Base-by-base conservation (phyloP, 768 basidiomycete genomes). In the Naganishia onofrii region DNA sequence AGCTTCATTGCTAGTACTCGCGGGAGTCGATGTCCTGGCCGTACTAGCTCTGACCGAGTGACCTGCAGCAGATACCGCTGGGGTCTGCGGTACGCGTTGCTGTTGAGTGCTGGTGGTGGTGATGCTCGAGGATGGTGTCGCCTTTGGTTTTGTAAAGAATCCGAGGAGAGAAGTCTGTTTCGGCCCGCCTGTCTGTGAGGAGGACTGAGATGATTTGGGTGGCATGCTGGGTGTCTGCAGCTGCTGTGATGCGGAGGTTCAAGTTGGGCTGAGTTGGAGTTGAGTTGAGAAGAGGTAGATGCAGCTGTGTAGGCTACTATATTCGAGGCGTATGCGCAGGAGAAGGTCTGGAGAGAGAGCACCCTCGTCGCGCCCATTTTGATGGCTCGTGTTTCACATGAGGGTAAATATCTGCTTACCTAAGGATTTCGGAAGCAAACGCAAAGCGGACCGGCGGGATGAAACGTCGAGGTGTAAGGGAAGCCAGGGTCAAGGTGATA, bases 141-240 rank as follows among this genome's bases (percentile, higher is more conserved):
- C 64, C 70, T 73, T 72, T 6, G 80, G 75, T 67, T 77, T 76
- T 5, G 69, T 69, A 69, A 82, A 81, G 75, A 81, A 82, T 0
- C 78, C 74, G n/a, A 76, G 72, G 21, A 82, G 74, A 4, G 81
- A 79, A 2, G 78, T 74, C 64, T 82, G 81, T 55, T 78, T 80
- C 5, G 32, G 38, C 10, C 55, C 53, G 32, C 51, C 48, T 42
- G 31, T 13, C 44, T 66, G 65, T 2, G 65, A 66, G 28, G 66
- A 54, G n/a, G 42, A 42, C 15, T 42, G 42, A 15, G 67, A 23
- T n/a, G 54, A 26, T 52, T 53, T 66, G 2, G 65, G 65, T 13
- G 65, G 48, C 65, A 66, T 66, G 65, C 31, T 66, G 29, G 46
- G 29, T 63, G 60, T 46, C 23, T 12, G 36, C 60, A 63, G 26